A percentile compares a stretch with the other conserved stretches of the same genome.
Conservation (phyloP, 352 stramenopile genomes). For the Blastocystis sp. region DNA sequence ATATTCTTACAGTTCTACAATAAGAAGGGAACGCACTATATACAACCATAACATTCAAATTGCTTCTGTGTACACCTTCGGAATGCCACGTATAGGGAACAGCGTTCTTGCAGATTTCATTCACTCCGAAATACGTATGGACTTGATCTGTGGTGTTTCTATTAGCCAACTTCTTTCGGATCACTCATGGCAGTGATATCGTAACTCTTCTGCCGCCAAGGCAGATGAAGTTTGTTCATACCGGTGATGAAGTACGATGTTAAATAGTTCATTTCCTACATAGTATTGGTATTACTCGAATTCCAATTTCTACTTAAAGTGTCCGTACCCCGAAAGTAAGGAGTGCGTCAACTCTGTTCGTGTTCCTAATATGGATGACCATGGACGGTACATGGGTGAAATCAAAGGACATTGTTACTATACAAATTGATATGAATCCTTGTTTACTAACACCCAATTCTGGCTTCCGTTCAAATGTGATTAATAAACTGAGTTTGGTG, state of each 20-base stretch:
- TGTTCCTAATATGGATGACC: background rate
- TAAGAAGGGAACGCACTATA: background rate
- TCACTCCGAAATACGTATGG: background rate
- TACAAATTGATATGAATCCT: background rate
- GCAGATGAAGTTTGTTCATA: background rate
- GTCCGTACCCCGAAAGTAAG: background rate
- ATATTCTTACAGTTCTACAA: background rate
- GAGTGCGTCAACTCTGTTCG: background rate
- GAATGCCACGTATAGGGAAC: conserved; percentile 37
- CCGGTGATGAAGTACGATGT: background rate
- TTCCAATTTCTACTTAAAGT: background rate
- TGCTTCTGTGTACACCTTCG: background rate
- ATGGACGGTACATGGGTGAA: background rate
- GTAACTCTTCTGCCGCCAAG: background rate
- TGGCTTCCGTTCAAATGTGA: too few species aligned
- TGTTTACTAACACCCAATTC: background rate
- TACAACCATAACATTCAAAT: conserved; percentile 10
- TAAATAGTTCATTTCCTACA: background rate
- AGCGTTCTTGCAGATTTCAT: background rate
- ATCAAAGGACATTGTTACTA: background rate
- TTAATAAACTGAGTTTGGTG: too few species aligned
- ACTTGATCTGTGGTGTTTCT: background rate
- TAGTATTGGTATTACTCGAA: conserved; percentile 15
- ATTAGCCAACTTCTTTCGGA: conserved; percentile 4
- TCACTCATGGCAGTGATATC: background rate